These are phyloP conservation scores for Fragaria iinumae DNA, from an alignment of 306 rosid species.

Conservation along the genomic window DNA sequence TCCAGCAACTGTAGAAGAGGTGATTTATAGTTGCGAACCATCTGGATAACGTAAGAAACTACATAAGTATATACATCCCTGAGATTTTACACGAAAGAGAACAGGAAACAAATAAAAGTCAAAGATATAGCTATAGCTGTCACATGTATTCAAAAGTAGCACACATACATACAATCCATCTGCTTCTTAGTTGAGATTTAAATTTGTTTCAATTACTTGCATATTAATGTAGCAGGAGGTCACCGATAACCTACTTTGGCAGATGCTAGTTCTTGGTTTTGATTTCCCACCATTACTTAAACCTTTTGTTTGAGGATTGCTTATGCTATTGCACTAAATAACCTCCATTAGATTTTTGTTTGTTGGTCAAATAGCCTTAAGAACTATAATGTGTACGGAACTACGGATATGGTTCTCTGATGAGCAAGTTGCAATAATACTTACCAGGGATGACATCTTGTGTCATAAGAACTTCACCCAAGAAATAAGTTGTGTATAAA, in stretches of 20 bases:
- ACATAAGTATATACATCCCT: slow-evolving; percentile 27
- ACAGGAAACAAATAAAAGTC: neutral
- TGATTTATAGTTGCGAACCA: slow-evolving; percentile 69
- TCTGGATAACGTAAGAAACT: slow-evolving; percentile 55
- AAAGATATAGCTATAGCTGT: neutral
- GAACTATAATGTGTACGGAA: neutral
- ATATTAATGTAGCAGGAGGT: neutral
- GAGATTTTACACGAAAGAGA: slow-evolving; percentile 4
- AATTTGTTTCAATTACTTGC: neutral
- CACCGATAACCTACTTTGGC: neutral
- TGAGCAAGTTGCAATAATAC: neutral
- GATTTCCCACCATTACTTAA: neutral
- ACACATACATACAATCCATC: neutral
- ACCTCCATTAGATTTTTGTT: neutral
- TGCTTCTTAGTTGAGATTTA: neutral
- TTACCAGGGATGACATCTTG: neutral
- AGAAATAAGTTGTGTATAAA: neutral
- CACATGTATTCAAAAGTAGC: neutral
- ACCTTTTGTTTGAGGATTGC: neutral
- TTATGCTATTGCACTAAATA: neutral
- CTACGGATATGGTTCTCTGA: neutral
- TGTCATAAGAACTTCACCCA: neutral
- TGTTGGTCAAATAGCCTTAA: neutral
- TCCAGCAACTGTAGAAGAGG: slow-evolving; percentile 71
- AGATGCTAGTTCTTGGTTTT: neutral